These are phyloP conservation scores for Verruconis gallopava DNA, from an alignment of 2,329 filamentous ascomycete genomes.

Conservation along the genomic window DNA sequence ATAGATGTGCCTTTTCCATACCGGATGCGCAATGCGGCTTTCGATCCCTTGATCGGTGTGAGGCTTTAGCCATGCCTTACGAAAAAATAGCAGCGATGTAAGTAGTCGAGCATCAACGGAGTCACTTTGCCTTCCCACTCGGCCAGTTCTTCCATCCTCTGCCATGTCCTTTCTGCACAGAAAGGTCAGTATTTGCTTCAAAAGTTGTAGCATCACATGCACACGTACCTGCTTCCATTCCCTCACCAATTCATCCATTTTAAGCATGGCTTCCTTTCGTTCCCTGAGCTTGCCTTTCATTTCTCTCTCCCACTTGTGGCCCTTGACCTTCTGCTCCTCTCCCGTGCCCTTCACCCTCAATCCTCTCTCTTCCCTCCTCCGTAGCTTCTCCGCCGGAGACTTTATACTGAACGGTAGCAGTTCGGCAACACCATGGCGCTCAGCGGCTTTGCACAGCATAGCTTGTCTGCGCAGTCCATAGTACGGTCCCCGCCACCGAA, in stretches of 20 bases:
- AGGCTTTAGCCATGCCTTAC: too few species aligned
- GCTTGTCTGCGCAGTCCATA: conserved; percentile 81
- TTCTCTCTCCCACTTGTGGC: conserved; percentile 81
- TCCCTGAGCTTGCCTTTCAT: conserved; percentile 74
- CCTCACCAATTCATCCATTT: conserved; percentile 84
- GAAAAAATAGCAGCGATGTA: too few species aligned
- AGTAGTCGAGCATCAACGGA: too few species aligned
- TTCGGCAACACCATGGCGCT: conserved; percentile 65
- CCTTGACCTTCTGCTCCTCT: conserved; percentile 87
- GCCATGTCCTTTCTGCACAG: conserved; percentile 51
- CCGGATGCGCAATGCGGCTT: too few species aligned
- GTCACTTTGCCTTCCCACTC: conserved; percentile 37
- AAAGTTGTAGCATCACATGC: neutral
- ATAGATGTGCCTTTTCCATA: too few species aligned
- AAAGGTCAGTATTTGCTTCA: conserved; percentile 22
- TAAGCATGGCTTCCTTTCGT: conserved; percentile 82
- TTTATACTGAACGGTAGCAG: conserved; percentile 67
- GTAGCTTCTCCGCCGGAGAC: conserved; percentile 57
- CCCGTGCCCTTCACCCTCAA: conserved; percentile 84
- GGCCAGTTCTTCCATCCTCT: conserved; percentile 65
- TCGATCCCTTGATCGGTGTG: too few species aligned
- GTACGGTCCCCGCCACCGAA: conserved; percentile 70
- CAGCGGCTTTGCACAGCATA: conserved; percentile 76
- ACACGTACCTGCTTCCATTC: conserved; percentile 77
- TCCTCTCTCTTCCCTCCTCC: conserved; percentile 63